Percentiles rank a stretch among this genome's conserved stretches.
Conservation (phyloP, 2,329 filamentous ascomycete species). For the Epichloe amarillans region DNA sequence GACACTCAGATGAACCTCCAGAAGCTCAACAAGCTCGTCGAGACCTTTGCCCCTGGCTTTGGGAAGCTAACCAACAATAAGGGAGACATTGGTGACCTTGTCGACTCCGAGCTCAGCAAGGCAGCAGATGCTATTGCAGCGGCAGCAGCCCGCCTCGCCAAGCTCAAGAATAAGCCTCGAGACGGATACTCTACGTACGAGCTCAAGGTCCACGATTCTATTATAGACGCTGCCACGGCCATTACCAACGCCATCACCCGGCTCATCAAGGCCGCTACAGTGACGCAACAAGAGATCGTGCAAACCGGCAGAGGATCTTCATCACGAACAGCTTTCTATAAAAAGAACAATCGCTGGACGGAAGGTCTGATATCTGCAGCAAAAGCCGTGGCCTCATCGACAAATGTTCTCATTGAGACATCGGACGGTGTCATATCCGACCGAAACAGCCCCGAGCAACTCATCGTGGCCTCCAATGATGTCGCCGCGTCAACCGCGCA, state of each 20-base stretch:
- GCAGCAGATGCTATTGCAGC: conserved; percentile 92
- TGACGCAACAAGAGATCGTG: conserved; percentile 92
- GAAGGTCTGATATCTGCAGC: conserved; percentile 94
- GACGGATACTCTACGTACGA: conserved; percentile 95
- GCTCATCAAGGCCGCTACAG: conserved; percentile 88
- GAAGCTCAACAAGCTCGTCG: conserved; percentile 83
- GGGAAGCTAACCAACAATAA: conserved; percentile 64
- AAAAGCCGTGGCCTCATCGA: conserved; percentile 87
- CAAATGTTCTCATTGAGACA: conserved; percentile 94
- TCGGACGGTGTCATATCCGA: conserved; percentile 88
- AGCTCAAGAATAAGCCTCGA: conserved; percentile 90
- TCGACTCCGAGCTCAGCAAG: conserved; percentile 83
- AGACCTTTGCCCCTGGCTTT: conserved; percentile 80
- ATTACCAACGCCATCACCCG: conserved; percentile 89
- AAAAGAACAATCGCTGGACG: conserved; percentile 99
- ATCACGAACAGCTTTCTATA: conserved; percentile 91
- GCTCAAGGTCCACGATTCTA: conserved; percentile 88
- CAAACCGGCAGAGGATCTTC: conserved; percentile 79
- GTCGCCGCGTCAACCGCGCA: conserved; percentile 94
- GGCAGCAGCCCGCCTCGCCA: conserved; percentile 75
- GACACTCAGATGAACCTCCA: conserved; percentile 92
- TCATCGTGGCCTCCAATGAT: conserved; percentile 95
- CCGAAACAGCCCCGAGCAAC: conserved; percentile 87
- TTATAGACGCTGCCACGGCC: conserved; percentile 81
- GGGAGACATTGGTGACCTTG: conserved; percentile 84